Evolutionary conservation across 1,139 yeast genomes (phyloP), one percentile per base, ranked within the genome.

Genomic region (Scheffersomyces lignicola): DNA sequence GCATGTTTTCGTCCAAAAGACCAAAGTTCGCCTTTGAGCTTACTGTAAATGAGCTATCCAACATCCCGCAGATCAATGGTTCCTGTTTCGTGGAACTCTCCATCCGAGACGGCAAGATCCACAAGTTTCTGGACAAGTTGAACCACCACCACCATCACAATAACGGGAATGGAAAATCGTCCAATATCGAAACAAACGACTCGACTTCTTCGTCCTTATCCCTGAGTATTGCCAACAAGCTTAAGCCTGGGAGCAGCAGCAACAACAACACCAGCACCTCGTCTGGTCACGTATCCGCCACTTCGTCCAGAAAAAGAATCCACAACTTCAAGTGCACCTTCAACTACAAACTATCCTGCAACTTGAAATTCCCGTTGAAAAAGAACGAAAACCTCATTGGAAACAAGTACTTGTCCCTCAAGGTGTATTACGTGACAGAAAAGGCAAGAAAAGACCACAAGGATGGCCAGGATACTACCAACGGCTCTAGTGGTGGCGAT

Each of bases 21-120:
- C 73, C 75, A 13, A 65, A 62, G 52, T 90, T 87, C 57, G 64
- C 76, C 34, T 68, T 88, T 32, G 60, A 69, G 17, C 61, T 89
- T 24, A 61, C 73, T 14, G 73, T 90, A 36, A 75, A 78, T 39
- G 95, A 86, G 47, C 65, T 90, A 34, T 73, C 82, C 20, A 90
- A 90, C 52, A 77, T 90, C 24, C 97, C 97, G 0, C 88, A 86
- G 47, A 73, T 84, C 2, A 68, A 78, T 2, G 95, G 96, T 1
- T 57, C 66, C 29, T 80, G 92, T 47, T 80, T 60, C 47, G 76
- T 88, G 18, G 80, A 81, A 25, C 42, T 69, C 2, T 58, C 61
- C 25, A 58, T 69, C 5, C 60, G 62, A 37, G 73, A 70, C 34
- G 36, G 52, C 47, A 60, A 48, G 29, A 37, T 15, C 14, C 13